phyloP scores from a whole-genome alignment of 1,139 yeast genomes.

The Fermentozyma sake region DNA sequence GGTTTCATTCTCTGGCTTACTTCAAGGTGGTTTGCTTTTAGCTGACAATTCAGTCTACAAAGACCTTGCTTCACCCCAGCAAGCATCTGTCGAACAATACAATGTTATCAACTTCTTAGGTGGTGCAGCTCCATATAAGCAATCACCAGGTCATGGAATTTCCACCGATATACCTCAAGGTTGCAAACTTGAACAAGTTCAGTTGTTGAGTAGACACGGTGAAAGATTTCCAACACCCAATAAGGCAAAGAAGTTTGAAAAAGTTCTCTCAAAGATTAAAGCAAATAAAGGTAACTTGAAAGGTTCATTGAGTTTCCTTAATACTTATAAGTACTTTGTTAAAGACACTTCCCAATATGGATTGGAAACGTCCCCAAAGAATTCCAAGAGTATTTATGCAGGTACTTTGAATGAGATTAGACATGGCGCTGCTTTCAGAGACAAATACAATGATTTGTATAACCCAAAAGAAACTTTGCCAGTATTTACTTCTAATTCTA shows the following conservation, averaged over 20 bases:
- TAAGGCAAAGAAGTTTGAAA: conserved; percentile 10
- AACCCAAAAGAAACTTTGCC: conserved; percentile 18
- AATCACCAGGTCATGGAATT: conserved; percentile 43
- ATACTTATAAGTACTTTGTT: conserved; percentile 32
- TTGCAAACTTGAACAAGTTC: conserved; percentile 62
- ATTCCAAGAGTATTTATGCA: conserved; percentile 11
- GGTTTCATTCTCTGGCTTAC: conserved; percentile 29
- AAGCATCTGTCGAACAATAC: conserved; percentile 34
- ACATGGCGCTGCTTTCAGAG: conserved; percentile 32
- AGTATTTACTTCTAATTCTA: conserved; percentile 30
- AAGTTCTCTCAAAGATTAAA: conserved; percentile 17
- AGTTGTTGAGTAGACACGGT: conserved; percentile 65
- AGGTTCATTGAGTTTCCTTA: conserved; percentile 30
- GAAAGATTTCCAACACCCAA: conserved; percentile 53
- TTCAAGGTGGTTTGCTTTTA: conserved; percentile 25
- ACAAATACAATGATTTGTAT: conserved; percentile 27
- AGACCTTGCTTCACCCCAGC: conserved; percentile 34
- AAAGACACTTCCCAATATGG: conserved; percentile 21
- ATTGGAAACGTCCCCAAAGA: conserved; percentile 15
- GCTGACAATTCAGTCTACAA: conserved; percentile 21
- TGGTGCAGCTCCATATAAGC: conserved; percentile 46
- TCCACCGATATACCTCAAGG: conserved; percentile 44
- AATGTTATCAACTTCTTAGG: conserved; percentile 42
- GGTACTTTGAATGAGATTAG: conserved; percentile 29
- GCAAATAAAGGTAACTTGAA: conserved; percentile 21